Percentiles rank a stretch among this genome's conserved stretches.
These are phyloP conservation scores for Ramularia collo-cygni DNA, from an alignment of 2,329 filamentous ascomycete species.

Conservation along the genomic window DNA sequence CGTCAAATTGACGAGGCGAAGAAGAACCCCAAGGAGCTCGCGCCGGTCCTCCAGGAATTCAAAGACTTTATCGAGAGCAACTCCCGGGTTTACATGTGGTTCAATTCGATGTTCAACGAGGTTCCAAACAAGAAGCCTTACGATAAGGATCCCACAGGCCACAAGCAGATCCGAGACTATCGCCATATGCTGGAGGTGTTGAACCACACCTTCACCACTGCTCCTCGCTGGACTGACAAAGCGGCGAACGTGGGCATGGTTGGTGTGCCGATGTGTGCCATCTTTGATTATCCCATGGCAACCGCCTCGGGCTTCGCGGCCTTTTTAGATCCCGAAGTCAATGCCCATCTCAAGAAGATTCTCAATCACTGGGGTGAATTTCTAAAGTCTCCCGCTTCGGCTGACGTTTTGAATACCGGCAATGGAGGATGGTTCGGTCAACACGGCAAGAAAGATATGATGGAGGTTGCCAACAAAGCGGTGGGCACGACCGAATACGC, in stretches of 20 bases:
- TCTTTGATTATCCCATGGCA: conserved; percentile 55
- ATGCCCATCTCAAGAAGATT: conserved; percentile 45
- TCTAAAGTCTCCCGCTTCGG: conserved; percentile 29
- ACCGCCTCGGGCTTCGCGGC: conserved; percentile 48
- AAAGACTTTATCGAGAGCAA: conserved; percentile 58
- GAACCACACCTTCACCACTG: conserved; percentile 47
- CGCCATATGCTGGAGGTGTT: conserved; percentile 59
- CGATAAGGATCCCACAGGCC: conserved; percentile 53
- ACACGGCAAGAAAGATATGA: conserved; percentile 33
- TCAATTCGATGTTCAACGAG: conserved; percentile 58
- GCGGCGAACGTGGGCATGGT: conserved; percentile 40
- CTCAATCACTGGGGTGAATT: conserved; percentile 44
- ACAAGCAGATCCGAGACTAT: conserved; percentile 58
- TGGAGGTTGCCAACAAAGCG: conserved; percentile 25
- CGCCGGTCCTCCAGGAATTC: conserved; percentile 59
- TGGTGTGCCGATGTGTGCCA: conserved; percentile 50
- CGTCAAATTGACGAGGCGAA: conserved; percentile 51
- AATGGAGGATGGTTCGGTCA: conserved; percentile 37
- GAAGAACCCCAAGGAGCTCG: conserved; percentile 43
- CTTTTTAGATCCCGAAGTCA: conserved; percentile 49
- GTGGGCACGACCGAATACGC: conserved; percentile 20
- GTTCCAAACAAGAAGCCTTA: conserved; percentile 57
- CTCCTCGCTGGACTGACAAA: conserved; percentile 37
- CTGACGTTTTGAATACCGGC: conserved; percentile 32
- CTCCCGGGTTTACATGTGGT: conserved; percentile 57